A percentile compares a stretch with the other conserved stretches of the same genome.
Evolutionary conservation across 257 asterid genomes (phyloP).

Genomic region (Solanum pinnatisectum): DNA sequence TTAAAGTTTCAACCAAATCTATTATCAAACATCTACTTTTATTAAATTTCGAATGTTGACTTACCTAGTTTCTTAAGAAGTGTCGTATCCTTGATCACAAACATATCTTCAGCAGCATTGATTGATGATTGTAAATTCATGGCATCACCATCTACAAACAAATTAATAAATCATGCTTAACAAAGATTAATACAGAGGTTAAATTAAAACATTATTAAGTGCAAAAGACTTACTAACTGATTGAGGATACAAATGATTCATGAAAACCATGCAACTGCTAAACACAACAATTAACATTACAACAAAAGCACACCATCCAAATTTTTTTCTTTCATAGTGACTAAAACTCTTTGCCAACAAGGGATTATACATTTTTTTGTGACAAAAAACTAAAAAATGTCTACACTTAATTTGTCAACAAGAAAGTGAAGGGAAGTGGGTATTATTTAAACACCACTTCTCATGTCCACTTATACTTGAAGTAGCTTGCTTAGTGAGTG

Average conservation of each 20-base stretch:
- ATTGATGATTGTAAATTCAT: slow-evolving; percentile 27
- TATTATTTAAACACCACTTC: neutral
- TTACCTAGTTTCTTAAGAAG: neutral
- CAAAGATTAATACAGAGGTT: neutral
- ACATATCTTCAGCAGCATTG: slow-evolving; percentile 21
- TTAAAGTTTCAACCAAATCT: neutral
- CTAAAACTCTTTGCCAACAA: slow-evolving; percentile 55
- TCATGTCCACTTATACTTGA: neutral
- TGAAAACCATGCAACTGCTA: slow-evolving; percentile 27
- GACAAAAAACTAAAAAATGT: neutral
- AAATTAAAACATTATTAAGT: neutral
- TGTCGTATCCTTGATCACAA: slow-evolving; percentile 4
- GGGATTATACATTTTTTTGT: slow-evolving; percentile 51
- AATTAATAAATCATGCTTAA: neutral
- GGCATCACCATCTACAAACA: slow-evolving; percentile 30
- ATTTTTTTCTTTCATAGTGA: slow-evolving; percentile 35
- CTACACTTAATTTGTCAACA: neutral
- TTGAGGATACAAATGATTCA: slow-evolving; percentile 28
- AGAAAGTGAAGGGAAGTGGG: neutral
- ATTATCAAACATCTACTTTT: neutral
- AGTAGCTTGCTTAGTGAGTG: neutral
- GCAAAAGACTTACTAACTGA: slow-evolving; percentile 26
- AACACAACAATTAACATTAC: slow-evolving; percentile 23
- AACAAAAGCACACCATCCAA: slow-evolving; percentile 33
- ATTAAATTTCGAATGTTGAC: neutral